A percentile compares a stretch with the other conserved stretches of the same genome.
phyloP scores from a whole-genome alignment of 495 filamentous ascomycete genomes.

The Zalerion maritima region DNA sequence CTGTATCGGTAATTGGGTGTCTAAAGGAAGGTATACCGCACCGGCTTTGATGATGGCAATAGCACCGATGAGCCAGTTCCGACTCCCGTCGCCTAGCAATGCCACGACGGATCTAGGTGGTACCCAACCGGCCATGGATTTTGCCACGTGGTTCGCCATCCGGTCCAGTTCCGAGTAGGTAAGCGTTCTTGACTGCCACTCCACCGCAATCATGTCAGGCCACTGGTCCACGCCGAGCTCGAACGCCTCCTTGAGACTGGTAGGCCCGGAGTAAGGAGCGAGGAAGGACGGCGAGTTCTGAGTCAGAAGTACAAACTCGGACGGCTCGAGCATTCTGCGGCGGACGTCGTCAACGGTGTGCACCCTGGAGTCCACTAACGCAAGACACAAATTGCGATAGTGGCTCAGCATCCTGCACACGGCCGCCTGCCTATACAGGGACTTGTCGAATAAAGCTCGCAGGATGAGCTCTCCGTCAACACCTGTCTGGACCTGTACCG shows the following conservation, averaged over 20 bases:
- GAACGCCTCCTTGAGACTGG: slow-evolving; percentile 4
- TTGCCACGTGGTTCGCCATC: slow-evolving; percentile 3
- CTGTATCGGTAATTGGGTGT: slow-evolving; percentile 9
- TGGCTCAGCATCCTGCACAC: background rate
- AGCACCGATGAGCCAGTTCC: slow-evolving; percentile 15
- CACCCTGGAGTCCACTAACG: no score
- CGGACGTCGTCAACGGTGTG: background rate
- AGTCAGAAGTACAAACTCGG: background rate
- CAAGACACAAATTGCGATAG: no score
- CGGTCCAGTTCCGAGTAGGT: slow-evolving; percentile 13
- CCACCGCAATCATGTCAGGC: slow-evolving; percentile 6
- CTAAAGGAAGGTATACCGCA: slow-evolving; percentile 14
- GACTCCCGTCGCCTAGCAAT: slow-evolving; percentile 13
- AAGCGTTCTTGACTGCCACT: slow-evolving; percentile 5
- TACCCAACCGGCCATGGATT: background rate
- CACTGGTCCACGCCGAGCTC: slow-evolving; percentile 5
- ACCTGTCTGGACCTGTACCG: slow-evolving; percentile 1
- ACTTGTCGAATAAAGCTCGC: no score
- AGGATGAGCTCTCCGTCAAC: no score
- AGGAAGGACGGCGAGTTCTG: background rate
- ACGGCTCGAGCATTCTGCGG: slow-evolving; percentile 1
- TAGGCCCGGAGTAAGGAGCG: background rate
- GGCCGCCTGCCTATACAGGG: background rate
- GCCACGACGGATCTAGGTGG: slow-evolving; percentile 7
- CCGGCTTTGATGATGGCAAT: slow-evolving; percentile 14